Evolutionary conservation across 306 rosid species (phyloP), one percentile per base, ranked within the genome.

Genomic region (Castanea mollissima): DNA sequence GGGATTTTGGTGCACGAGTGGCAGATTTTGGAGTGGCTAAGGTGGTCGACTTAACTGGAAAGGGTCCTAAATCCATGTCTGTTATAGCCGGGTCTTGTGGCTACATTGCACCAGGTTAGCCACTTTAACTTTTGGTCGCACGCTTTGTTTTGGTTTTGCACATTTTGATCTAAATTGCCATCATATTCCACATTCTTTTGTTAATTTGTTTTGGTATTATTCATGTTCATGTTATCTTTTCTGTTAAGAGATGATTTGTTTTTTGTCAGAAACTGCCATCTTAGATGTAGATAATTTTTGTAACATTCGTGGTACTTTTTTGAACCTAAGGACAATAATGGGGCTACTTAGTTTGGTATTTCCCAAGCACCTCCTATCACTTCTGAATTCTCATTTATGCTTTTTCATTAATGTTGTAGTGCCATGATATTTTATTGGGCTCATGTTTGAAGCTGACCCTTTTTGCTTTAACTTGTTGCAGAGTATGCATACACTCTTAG

Each of bases 11-110:
- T 31, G 97, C 99, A 2, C 85, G 91, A 67, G 97, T 94, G 49
- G 97, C 99, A 7, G 99, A 94, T 87, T 94, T 94, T 20, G 97
- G 99, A 25, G 89, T 94, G 9, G 97, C 99, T 49, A 90, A 86
- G 93, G 92, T 71, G 2, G 90, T 94, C 1, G 99, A 94, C 73
- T 69, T 84, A 41, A 71, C 85, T 0, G 87, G 83, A 4, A 85
- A 85, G 83, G 93, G 90, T 52, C 84, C 83, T n/a, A 87, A 91
- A 81, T 87, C 99, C 79, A 94, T 91, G 97, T 92, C 99, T 0
- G 85, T 87, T 74, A 90, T 94, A 23, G 97, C 97, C 3, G 99
- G 99, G 23, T 94, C 99, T 46, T 92, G 97, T 76, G 99, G 99
- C 19, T 94, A 94, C 85, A 94, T 94, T 60, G 99, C 99, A 65